Evolutionary conservation across 176 grass and related monocot genomes (phyloP).

Genomic region (Tillandsia fasciculata): DNA sequence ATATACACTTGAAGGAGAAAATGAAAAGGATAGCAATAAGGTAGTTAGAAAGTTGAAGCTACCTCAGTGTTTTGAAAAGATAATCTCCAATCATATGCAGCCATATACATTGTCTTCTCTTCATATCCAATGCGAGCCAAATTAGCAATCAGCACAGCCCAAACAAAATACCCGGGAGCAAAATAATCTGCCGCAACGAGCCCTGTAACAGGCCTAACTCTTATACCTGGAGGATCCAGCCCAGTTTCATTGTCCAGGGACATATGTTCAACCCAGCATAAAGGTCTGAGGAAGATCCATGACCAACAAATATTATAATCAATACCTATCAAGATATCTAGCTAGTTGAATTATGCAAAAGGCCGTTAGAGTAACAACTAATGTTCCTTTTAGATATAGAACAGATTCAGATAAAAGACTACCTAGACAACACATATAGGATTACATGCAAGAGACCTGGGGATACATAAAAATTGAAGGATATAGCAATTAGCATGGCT

Average conservation of each 20-base stretch:
- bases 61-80: slow-evolving; percentile 99
- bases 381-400: slow-evolving; percentile 2
- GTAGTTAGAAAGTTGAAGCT: neutral
- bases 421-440: neutral
- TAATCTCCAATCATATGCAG: slow-evolving; percentile 97
- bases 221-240: slow-evolving; percentile 80
- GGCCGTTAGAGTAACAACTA: neutral
- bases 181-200: slow-evolving; percentile 99
- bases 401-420: neutral
- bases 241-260: slow-evolving; percentile 97
- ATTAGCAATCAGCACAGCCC: slow-evolving; percentile 97
- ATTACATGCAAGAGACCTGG: too few relatives aligned
- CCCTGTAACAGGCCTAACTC: slow-evolving; percentile 78
- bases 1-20: neutral
- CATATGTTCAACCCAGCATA: slow-evolving; percentile 99
- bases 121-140: slow-evolving; percentile 97
- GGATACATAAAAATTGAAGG: too few relatives aligned
- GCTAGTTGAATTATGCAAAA: neutral
- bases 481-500: too few relatives aligned
- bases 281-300: slow-evolving; percentile 53
- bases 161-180: slow-evolving; percentile 98
- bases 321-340: neutral
- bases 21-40: too few relatives aligned
- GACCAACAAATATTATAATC: neutral
- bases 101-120: slow-evolving; percentile 99